phyloP scores from a whole-genome alignment of 2,329 filamentous ascomycete genomes.

The Monosporascus cannonballus region DNA sequence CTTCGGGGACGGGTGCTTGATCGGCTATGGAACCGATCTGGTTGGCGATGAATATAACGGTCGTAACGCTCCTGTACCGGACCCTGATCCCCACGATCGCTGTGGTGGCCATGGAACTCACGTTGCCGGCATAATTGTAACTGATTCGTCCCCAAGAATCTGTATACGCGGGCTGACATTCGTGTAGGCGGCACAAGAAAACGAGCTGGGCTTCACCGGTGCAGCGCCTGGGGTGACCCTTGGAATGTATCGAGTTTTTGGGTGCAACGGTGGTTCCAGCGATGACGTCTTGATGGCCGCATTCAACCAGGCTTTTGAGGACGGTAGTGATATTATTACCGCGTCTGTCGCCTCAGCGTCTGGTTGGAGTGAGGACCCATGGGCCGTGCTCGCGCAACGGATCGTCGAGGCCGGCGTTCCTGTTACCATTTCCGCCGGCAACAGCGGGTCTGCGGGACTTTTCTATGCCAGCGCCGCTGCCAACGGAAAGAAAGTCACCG shows the following conservation, averaged over 20 bases:
- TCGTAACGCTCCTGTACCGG: not conserved
- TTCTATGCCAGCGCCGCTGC: not conserved
- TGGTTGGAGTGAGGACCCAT: conserved; percentile 5
- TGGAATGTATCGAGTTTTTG: conserved; percentile 32
- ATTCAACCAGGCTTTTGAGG: conserved; percentile 33
- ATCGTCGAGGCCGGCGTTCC: conserved; percentile 8
- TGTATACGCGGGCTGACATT: not conserved
- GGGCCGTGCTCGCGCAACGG: conserved; percentile 2
- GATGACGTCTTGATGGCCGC: conserved; percentile 34
- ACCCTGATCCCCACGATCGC: not conserved
- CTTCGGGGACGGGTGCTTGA: not conserved
- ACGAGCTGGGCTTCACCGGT: conserved; percentile 31
- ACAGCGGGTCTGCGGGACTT: not conserved
- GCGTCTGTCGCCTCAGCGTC: not conserved
- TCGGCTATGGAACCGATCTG: not conserved
- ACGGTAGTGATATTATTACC: conserved; percentile 18
- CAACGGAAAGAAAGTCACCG: not conserved
- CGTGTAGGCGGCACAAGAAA: conserved; percentile 28
- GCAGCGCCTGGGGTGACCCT: conserved; percentile 33
- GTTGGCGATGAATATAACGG: not conserved
- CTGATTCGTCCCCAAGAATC: too few species aligned
- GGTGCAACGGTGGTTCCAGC: conserved; percentile 23
- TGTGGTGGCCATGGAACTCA: conserved; percentile 1
- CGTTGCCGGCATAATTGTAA: conserved; percentile 1
- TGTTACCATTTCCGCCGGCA: conserved; percentile 6